A percentile compares a stretch with the other conserved stretches of the same genome.
Evolutionary conservation across 2,329 filamentous ascomycete genomes (phyloP).

Genomic region (Colletotrichum liriopes): DNA sequence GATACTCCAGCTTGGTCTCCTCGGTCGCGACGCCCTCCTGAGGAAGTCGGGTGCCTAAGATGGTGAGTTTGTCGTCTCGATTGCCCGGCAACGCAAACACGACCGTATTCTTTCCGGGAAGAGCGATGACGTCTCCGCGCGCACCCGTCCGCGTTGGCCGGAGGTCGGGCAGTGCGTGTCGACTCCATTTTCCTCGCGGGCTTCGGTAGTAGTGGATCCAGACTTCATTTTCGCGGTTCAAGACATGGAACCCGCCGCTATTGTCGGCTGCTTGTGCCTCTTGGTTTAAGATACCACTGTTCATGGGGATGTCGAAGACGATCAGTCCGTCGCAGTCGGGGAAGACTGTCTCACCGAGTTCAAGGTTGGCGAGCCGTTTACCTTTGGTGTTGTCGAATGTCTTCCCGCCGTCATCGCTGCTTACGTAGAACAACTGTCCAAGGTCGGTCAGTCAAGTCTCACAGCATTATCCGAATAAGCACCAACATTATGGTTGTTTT

Average conservation of each 20-base stretch:
- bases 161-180: conserved; percentile 17
- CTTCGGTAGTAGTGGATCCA: conserved; percentile 40
- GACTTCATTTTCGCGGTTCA: conserved; percentile 39
- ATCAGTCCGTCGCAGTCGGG: conserved; percentile 36
- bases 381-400: conserved; percentile 26
- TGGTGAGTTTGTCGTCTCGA: conserved; percentile 29
- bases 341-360: conserved; percentile 36
- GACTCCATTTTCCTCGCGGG: conserved; percentile 25
- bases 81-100: conserved; percentile 38
- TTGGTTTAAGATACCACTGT: conserved; percentile 37
- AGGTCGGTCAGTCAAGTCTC: background rate
- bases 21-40: background rate
- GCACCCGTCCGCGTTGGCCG: conserved; percentile 37
- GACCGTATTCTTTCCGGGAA: conserved; percentile 17
- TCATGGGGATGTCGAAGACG: conserved; percentile 39
- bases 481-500: conserved; percentile 33
- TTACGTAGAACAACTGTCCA: conserved; percentile 30
- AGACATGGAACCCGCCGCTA: conserved; percentile 33
- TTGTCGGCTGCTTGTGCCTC: conserved; percentile 39
- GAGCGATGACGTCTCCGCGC: conserved; percentile 29
- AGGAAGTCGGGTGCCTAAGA: conserved; percentile 24
- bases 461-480: background rate
- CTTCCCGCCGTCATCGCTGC: conserved; percentile 30
- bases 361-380: conserved; percentile 33
- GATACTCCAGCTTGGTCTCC: conserved; percentile 7